Conservation (phyloP, 495 filamentous ascomycete species). For the Xylaria cubensis region DNA sequence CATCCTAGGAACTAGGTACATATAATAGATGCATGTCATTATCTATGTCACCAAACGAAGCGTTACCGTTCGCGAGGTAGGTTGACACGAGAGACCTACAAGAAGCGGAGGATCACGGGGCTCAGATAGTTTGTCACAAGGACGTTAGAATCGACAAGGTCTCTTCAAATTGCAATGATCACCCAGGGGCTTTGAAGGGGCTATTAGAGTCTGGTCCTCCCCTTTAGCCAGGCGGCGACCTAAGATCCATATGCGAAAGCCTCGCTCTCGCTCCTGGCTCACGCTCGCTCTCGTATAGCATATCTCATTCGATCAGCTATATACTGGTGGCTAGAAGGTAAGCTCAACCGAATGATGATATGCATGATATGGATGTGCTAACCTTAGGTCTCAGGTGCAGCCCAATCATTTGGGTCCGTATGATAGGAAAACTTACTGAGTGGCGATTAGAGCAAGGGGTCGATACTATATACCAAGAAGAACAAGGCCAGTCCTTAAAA, state of each 20-base stretch:
- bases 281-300: no score
- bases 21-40: conserved; percentile 71
- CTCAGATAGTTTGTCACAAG: conserved; percentile 74
- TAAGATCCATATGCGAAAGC: no score
- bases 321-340: no score
- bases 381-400: no score
- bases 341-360: no score
- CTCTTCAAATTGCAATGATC: conserved; percentile 35
- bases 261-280: no score
- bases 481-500: conserved; percentile 61
- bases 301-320: no score
- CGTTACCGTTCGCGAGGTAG: conserved; percentile 78
- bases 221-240: no score
- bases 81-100: conserved; percentile 75
- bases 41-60: conserved; percentile 82
- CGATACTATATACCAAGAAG: conserved; percentile 66
- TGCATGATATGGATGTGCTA: no score
- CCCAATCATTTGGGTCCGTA: no score
- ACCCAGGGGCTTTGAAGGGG: no score
- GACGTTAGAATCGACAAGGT: conserved; percentile 77
- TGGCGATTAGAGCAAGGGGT: conserved; percentile 51
- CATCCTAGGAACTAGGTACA: conserved; percentile 67
- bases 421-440: conserved; percentile 56
- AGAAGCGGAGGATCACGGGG: conserved; percentile 75
- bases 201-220: no score